phyloP scores from a whole-genome alignment of 148 eudicot species.

The Selenicereus undatus region DNA sequence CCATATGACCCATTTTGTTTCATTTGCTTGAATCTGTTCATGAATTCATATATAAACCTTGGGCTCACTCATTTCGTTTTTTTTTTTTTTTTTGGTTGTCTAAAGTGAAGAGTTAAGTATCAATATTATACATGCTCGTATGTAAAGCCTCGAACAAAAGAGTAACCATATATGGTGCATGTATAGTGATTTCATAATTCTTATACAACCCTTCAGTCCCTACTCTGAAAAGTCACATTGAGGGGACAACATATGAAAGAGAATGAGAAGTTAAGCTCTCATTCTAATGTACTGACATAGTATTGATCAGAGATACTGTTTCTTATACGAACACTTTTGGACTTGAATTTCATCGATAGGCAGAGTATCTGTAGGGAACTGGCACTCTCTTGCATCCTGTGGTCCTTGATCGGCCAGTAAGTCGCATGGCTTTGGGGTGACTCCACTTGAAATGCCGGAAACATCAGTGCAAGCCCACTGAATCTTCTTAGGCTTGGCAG shows the following conservation, averaged over 20 bases:
- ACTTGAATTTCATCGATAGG: conserved; percentile 57
- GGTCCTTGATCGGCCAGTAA: conserved; percentile 47
- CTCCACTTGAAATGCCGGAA: conserved; percentile 63
- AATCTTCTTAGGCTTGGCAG: conserved; percentile 54
- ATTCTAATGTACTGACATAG: background rate
- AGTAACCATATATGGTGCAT: background rate
- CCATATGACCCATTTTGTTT: conserved; percentile 3
- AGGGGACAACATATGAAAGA: background rate
- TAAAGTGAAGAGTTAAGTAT: background rate
- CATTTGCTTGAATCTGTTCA: background rate
- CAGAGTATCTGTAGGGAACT: conserved; percentile 55
- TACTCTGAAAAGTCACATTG: background rate
- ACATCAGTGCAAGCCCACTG: conserved; percentile 77
- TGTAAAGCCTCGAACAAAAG: background rate
- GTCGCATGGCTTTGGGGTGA: conserved; percentile 64
- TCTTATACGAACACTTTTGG: conserved; percentile 48
- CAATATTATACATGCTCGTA: background rate
- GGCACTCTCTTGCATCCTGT: conserved; percentile 32
- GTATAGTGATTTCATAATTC: conserved; percentile 4
- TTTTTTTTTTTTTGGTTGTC: too few relatives aligned
- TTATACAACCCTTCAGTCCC: conserved; percentile 7
- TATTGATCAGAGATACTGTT: conserved; percentile 13
- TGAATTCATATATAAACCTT: too few relatives aligned
- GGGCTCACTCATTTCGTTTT: background rate
- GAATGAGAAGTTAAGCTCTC: background rate